Base-by-base conservation (phyloP, 768 basidiomycete species). In the Peribolospora baueri region DNA sequence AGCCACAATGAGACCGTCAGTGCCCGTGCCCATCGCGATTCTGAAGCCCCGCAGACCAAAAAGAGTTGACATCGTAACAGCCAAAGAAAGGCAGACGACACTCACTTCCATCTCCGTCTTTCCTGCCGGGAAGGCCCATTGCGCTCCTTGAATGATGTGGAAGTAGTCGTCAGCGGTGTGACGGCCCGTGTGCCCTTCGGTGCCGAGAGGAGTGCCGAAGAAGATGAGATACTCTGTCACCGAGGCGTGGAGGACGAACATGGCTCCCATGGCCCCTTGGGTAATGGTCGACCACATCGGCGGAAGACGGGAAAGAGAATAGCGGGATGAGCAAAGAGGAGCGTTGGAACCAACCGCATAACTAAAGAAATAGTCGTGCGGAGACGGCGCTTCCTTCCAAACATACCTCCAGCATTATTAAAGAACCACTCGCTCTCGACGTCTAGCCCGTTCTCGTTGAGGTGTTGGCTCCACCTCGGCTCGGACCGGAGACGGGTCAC, bases 161-260 rank as follows among this genome's bases (percentile, higher is more conserved):
- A 97, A 98, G 68, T 95, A 97, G 66, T 98, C 93, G 65, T 98
- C 93, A 2, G 90, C 88, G 1, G 85, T 84, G 66, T 95, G 91
- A 54, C 91, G 61, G 6, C 93, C 93, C 10, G 80, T 76, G 65
- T 97, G 93, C 2, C 93, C 93, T 69, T 98, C 93, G 2, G 91
- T 97, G 7, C 93, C 93, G 7, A 95, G 73, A 0, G 93, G 87
- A 0, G 90, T 91, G 4, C 93, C 90, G 52, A 62, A 63, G 50
- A 64, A 42, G 66, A 87, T 87, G 61, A 86, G 76, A 70, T 91
- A 98, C 71, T 98, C 93, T 7, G 91, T 95, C 62, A 98, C 80
- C 69, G 79, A 82, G 13, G 91, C 86, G 41, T 97, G 93, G 60
- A 97, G 84, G 69, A 97, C 75, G 67, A 88, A 93, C 91, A 98